Conservation (phyloP, 2,329 filamentous ascomycete species). For the Fusarium falciforme region DNA sequence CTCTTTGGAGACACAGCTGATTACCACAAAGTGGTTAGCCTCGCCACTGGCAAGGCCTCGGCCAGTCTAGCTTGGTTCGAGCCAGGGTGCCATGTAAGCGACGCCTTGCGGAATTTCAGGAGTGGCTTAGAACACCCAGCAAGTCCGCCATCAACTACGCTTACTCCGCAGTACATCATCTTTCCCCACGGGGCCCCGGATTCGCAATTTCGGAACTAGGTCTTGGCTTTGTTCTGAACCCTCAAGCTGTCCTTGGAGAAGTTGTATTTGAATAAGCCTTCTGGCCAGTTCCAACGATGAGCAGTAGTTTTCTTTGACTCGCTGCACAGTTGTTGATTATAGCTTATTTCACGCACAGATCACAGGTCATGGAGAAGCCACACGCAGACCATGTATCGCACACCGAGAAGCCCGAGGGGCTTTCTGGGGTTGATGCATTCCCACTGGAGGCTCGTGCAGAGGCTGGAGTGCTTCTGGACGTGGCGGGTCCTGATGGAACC, state of each 20-base stretch:
- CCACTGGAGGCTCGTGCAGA: conserved; percentile 27
- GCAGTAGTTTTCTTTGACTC: neutral
- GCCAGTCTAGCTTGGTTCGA: neutral
- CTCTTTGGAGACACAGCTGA: neutral
- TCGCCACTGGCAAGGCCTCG: neutral
- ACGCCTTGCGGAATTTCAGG: neutral
- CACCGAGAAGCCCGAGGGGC: conserved; percentile 8
- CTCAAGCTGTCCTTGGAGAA: neutral
- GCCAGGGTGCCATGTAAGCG: neutral
- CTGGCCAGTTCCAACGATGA: neutral
- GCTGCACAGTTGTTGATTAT: neutral
- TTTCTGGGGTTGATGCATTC: conserved; percentile 3
- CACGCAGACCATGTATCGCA: conserved; percentile 30
- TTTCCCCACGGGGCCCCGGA: conserved; percentile 20
- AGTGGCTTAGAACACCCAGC: neutral
- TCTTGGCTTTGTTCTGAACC: neutral
- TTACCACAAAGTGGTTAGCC: neutral
- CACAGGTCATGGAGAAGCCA: conserved; percentile 26
- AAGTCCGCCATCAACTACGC: neutral
- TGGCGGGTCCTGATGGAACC: conserved; percentile 4
- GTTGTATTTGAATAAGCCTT: conserved; percentile 18
- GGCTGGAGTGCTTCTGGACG: conserved; percentile 22
- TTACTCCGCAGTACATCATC: neutral
- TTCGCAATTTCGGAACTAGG: conserved; percentile 32
- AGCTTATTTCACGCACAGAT: neutral